Evolutionary conservation across 495 filamentous ascomycete genomes (phyloP), one percentile per base, ranked within the genome.

Genomic region (Neurospora cerealis): DNA sequence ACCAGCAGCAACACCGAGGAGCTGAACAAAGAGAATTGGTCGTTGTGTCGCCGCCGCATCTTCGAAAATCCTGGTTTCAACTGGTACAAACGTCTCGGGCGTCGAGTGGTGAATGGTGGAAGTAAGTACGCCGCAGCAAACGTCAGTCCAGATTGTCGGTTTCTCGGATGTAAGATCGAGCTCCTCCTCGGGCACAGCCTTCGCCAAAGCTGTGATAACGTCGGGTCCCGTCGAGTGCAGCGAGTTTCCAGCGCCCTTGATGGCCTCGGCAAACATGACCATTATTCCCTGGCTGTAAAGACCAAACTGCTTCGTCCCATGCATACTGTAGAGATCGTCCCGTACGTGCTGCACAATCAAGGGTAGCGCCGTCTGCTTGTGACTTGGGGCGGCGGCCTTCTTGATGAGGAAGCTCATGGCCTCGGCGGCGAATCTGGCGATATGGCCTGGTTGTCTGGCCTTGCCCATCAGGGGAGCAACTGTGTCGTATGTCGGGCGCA

Each of bases 371-470:
- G 88, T 88, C 75, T 93, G 91, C 76, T 92, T 91, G 72, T 91
- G 88, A 72, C 92, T 91, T 0, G 88, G 86, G 37, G 91, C 86
- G 2, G 89, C 93, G 40, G 95, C 93, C 83, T 97, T 98, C 76
- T 94, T 90, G 39, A 98, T 85, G 24, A 99, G 84, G 79, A 98
- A 98, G 73, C 94, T 96, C 85, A 98, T 88, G 11, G 95, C 93
- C 82, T 99, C 96, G 34, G 95, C 96, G 4, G 95, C 92, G 81
- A 98, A 99, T 72, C 93, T 88, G 21, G 91, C 91, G 73, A 97
- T 93, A 81, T 96, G 93, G 0, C 89, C 85, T 74, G 94, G 95
- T 77, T 93, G 93, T 72, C 88, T 88, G 77, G 90, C 88, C 79
- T 91, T 93, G 70, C 96, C 96, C 41, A 99, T 89, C 70, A 98